A percentile compares a stretch with the other conserved stretches of the same genome.
These are phyloP conservation scores for Coniochaeta sp. DNA, from an alignment of 2,329 filamentous ascomycete species.

Conservation along the genomic window DNA sequence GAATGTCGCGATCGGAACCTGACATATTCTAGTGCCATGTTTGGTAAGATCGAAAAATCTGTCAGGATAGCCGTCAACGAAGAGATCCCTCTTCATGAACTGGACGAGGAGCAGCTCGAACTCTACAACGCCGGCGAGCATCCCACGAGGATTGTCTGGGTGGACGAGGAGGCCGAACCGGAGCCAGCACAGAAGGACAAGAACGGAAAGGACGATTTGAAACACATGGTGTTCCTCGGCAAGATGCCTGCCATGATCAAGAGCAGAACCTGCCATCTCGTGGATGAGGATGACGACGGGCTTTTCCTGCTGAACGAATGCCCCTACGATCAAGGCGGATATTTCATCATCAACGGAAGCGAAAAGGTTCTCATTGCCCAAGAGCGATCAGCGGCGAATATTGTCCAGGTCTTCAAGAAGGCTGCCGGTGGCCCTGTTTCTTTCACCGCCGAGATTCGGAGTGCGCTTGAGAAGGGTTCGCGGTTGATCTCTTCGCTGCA, in stretches of 20 bases:
- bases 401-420: slow-evolving; percentile 99
- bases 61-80: slow-evolving; percentile 77
- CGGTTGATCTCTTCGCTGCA: slow-evolving; percentile 88
- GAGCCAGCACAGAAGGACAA: slow-evolving; percentile 28
- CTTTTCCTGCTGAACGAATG: slow-evolving; percentile 93
- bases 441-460: slow-evolving; percentile 92
- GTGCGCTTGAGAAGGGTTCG: slow-evolving; percentile 92
- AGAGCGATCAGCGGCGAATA: slow-evolving; percentile 95
- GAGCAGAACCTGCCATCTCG: slow-evolving; percentile 88
- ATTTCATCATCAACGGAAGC: slow-evolving; percentile 98
- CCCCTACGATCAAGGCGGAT: slow-evolving; percentile 95
- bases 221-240: slow-evolving; percentile 80
- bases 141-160: slow-evolving; percentile 53
- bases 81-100: slow-evolving; percentile 57
- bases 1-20: slow-evolving; percentile 93
- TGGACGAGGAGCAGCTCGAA: slow-evolving; percentile 57
- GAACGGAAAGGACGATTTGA: slow-evolving; percentile 48
- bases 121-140: slow-evolving; percentile 50
- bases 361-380: slow-evolving; percentile 98
- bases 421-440: slow-evolving; percentile 85
- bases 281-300: slow-evolving; percentile 74
- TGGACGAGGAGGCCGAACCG: slow-evolving; percentile 50
- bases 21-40: slow-evolving; percentile 89
- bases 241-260: slow-evolving; percentile 98
- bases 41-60: slow-evolving; percentile 80